phyloP scores from a whole-genome alignment of 2,329 filamentous ascomycete species.

The Microsporum ferrugineum region DNA sequence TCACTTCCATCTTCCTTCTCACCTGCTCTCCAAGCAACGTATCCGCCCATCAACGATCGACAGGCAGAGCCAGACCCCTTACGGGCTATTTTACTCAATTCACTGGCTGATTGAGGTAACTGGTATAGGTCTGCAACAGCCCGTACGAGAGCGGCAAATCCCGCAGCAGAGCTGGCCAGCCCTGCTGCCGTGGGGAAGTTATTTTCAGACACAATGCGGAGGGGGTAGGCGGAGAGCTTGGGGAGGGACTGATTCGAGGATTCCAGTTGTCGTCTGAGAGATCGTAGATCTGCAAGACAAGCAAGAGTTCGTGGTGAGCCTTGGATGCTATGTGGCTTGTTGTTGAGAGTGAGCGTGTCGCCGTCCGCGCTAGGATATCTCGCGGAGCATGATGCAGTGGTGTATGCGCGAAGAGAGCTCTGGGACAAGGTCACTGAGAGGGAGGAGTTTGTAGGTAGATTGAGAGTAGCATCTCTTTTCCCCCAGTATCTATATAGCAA shows the following conservation, averaged over 20 bases:
- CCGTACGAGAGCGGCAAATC: conserved; percentile 57
- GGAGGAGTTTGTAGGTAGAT: conserved; percentile 95
- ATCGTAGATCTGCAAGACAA: conserved; percentile 76
- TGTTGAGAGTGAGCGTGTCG: conserved; percentile 75
- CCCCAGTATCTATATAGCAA: conserved; percentile 66
- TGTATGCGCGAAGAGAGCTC: conserved; percentile 84
- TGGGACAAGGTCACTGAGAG: conserved; percentile 94
- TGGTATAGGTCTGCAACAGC: conserved; percentile 84
- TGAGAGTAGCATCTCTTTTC: conserved; percentile 85
- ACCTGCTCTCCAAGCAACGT: conserved; percentile 88
- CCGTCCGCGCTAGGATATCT: conserved; percentile 47
- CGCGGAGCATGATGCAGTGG: conserved; percentile 80
- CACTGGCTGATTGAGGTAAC: conserved; percentile 65
- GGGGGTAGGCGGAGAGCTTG: conserved; percentile 62
- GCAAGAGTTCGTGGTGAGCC: conserved; percentile 84
- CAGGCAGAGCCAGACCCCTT: conserved; percentile 94
- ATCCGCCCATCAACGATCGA: conserved; percentile 84
- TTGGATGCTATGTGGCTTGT: conserved; percentile 63
- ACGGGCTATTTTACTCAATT: conserved; percentile 77
- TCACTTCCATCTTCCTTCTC: conserved; percentile 66
- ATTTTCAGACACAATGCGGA: conserved; percentile 89
- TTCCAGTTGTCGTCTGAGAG: conserved; percentile 67
- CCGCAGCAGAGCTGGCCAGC: conserved; percentile 56
- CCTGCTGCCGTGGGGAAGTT: conserved; percentile 98
- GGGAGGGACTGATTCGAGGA: conserved; percentile 60